Conservation (phyloP, 2,329 filamentous ascomycete genomes). For the Pyrenophora graminea region DNA sequence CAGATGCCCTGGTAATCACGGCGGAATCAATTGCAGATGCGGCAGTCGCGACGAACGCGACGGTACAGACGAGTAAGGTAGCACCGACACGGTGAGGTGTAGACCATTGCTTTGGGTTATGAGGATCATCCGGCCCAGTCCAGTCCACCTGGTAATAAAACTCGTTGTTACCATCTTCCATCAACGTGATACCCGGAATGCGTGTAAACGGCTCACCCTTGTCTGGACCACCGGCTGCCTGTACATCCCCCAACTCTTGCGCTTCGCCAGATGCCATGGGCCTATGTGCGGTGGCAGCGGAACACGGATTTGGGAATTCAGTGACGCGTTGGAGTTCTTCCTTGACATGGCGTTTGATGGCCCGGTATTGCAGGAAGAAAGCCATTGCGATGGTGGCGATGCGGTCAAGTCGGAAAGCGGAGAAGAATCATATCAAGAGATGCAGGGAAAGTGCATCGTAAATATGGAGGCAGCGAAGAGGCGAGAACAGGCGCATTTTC, state of each 20-base stretch:
- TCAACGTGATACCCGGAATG: constrained; percentile 9
- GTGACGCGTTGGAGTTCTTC: constrained; percentile 5
- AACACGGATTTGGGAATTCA: not conserved
- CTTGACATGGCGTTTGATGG: constrained; percentile 2
- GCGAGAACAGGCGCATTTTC: not conserved
- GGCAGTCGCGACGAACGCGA: constrained; percentile 57
- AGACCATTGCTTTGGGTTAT: constrained; percentile 10
- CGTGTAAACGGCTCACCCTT: constrained; percentile 4
- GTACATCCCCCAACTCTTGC: not conserved
- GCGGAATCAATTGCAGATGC: constrained; percentile 60
- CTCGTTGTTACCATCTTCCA: constrained; percentile 5
- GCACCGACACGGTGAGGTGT: constrained; percentile 7
- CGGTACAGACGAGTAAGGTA: constrained; percentile 24
- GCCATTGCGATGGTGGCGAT: not conserved
- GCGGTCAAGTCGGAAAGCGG: not conserved
- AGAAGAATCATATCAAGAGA: not conserved
- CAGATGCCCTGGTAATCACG: constrained; percentile 55
- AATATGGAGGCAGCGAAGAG: no score
- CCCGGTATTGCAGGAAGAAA: constrained; percentile 7
- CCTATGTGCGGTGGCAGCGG: not conserved
- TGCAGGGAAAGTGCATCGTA: not conserved
- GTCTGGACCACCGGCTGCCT: not conserved
- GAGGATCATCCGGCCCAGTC: constrained; percentile 2
- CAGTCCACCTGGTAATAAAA: constrained; percentile 11
- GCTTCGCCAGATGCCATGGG: not conserved